Evolutionary conservation across 2,329 filamentous ascomycete species (phyloP).

Genomic region (Talaromyces sp.): DNA sequence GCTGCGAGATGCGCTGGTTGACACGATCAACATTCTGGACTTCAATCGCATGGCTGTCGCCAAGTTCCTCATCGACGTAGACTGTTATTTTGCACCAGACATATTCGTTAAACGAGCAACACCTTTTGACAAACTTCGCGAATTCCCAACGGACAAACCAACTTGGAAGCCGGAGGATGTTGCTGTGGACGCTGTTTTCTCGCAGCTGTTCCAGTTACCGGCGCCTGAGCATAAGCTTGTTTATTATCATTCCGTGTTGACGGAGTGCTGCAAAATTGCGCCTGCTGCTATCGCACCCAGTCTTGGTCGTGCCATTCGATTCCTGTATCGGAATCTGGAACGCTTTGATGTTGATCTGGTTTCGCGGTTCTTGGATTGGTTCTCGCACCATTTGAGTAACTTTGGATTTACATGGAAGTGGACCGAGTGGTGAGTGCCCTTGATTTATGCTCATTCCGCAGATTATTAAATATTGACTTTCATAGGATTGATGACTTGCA

Average conservation of each 20-base stretch:
- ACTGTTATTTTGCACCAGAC: conserved; percentile 85
- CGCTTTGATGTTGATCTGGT: conserved; percentile 81
- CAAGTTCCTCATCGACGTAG: conserved; percentile 86
- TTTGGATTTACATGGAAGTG: conserved; percentile 99
- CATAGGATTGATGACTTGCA: conserved; percentile 72
- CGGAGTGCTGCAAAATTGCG: conserved; percentile 91
- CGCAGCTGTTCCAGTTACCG: conserved; percentile 86
- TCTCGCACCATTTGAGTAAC: conserved; percentile 94
- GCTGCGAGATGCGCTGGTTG: conserved; percentile 78
- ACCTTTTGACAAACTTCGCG: conserved; percentile 81
- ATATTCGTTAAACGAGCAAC: conserved; percentile 94
- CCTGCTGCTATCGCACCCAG: conserved; percentile 95
- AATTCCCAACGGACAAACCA: conserved; percentile 59
- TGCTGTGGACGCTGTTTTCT: conserved; percentile 95
- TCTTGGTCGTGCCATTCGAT: conserved; percentile 87
- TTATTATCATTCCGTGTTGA: conserved; percentile 93
- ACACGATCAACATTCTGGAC: conserved; percentile 91
- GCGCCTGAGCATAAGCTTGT: conserved; percentile 87
- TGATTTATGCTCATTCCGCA: background rate
- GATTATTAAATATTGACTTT: background rate
- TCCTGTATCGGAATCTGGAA: conserved; percentile 77
- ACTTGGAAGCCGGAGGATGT: conserved; percentile 99
- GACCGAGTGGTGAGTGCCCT: conserved; percentile 73
- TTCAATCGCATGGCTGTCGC: conserved; percentile 87
- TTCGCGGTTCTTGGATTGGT: conserved; percentile 94